Conservation (phyloP, 108 stramenopile genomes). For the Cyclostephanos invisitatus region DNA sequence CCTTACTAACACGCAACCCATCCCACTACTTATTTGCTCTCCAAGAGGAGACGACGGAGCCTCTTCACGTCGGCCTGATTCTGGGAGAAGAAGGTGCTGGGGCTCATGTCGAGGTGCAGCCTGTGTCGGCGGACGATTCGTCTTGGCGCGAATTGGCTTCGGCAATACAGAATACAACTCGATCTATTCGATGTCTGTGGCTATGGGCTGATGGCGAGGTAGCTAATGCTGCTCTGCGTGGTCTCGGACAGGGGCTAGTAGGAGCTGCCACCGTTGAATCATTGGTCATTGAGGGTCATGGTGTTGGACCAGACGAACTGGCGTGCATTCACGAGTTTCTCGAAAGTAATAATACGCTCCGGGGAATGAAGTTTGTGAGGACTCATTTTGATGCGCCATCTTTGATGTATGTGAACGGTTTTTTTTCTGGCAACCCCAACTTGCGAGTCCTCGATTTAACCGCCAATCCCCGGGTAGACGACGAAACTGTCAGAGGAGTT, state of each 20-base stretch:
- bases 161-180: background rate
- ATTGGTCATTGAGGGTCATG: background rate
- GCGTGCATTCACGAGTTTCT: constrained; percentile 21
- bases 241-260: background rate
- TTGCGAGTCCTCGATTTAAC: constrained; percentile 31
- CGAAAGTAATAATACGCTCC: constrained; percentile 19
- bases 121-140: background rate
- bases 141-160: background rate
- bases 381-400: constrained; percentile 21
- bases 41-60: background rate
- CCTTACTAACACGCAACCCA: background rate
- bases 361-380: constrained; percentile 32
- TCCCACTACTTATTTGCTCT: background rate
- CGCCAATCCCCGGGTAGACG: constrained; percentile 18
- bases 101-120: background rate
- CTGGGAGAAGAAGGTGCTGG: background rate
- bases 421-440: constrained; percentile 18
- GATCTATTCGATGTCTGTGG: background rate
- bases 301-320: background rate
- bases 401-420: constrained; percentile 14
- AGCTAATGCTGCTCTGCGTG: background rate
- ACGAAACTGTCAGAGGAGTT: constrained; percentile 18
- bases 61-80: background rate
- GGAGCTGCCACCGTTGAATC: background rate
- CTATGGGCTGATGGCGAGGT: background rate